A percentile compares a stretch with the other conserved stretches of the same genome.
These are phyloP conservation scores for Cladosporium sp. DNA, from an alignment of 2,329 filamentous ascomycete genomes.

Conservation along the genomic window DNA sequence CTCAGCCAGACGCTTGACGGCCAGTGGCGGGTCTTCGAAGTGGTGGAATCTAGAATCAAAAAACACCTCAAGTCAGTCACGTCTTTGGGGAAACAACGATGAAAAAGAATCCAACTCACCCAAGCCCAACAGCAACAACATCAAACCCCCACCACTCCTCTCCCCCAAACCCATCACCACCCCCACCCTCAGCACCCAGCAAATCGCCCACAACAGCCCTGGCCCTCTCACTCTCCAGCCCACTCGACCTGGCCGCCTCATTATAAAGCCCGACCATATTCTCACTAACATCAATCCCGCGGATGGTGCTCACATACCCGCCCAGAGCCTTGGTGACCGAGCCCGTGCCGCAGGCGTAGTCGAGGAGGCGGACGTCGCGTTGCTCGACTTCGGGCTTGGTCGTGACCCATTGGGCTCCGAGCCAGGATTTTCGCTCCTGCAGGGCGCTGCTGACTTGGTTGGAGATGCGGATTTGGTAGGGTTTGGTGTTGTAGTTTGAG, in stretches of 20 bases:
- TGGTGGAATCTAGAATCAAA: conserved; percentile 36
- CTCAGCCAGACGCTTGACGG: conserved; percentile 24
- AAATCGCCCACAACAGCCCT: conserved; percentile 34
- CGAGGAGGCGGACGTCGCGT: conserved; percentile 24
- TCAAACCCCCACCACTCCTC: conserved; percentile 38
- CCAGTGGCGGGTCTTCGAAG: conserved; percentile 31
- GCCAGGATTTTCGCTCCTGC: conserved; percentile 24
- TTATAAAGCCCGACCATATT: conserved; percentile 31
- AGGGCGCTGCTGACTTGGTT: conserved; percentile 27
- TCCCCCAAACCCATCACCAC: conserved; percentile 20
- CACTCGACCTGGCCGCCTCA: conserved; percentile 20
- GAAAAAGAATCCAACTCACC: conserved; percentile 8
- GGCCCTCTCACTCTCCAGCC: conserved; percentile 19
- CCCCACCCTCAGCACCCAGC: conserved; percentile 25
- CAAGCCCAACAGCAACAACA: conserved; percentile 38
- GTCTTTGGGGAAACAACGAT: too few relatives aligned
- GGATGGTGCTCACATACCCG: conserved; percentile 26
- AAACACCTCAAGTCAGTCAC: too few relatives aligned
- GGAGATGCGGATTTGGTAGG: conserved; percentile 29
- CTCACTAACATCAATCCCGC: conserved; percentile 30
- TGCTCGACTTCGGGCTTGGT: conserved; percentile 9
- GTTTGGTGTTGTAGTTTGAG: conserved; percentile 28
- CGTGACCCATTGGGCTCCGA: conserved; percentile 23
- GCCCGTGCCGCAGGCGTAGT: conserved; percentile 34
- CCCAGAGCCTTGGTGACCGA: conserved; percentile 28